Percentiles rank a stretch among this genome's conserved stretches.
These are phyloP conservation scores for Rhynchosporium secalis DNA, from an alignment of 2,329 filamentous ascomycete species.

Conservation along the genomic window DNA sequence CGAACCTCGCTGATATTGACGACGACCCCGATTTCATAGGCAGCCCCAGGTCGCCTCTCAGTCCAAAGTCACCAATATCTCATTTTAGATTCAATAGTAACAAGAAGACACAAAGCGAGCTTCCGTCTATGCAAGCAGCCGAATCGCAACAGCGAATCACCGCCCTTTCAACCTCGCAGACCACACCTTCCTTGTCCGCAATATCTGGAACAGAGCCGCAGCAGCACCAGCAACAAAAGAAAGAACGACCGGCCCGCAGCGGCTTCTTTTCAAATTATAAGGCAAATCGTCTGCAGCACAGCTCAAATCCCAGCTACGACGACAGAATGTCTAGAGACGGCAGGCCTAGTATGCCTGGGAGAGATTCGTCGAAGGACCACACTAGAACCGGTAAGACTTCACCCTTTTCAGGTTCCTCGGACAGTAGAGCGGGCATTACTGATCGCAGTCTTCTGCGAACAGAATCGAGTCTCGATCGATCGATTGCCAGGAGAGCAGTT, in stretches of 20 bases:
- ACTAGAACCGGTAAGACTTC: constrained; percentile 37
- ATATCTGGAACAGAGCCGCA: constrained; percentile 24
- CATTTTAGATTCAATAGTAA: constrained; percentile 35
- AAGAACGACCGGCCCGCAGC: constrained; percentile 31
- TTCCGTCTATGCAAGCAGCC: constrained; percentile 28
- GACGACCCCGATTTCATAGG: constrained; percentile 26
- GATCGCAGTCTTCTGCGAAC: constrained; percentile 19
- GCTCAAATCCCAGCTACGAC: constrained; percentile 34
- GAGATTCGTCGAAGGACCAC: constrained; percentile 37
- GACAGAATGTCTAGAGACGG: constrained; percentile 40
- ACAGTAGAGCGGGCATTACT: constrained; percentile 12
- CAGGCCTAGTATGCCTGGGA: constrained; percentile 32
- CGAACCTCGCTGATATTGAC: constrained; percentile 18
- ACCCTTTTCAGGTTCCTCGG: constrained; percentile 23
- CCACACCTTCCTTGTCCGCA: constrained; percentile 28
- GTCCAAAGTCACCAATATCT: constrained; percentile 35
- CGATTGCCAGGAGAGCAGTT: constrained; percentile 36
- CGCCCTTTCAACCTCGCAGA: constrained; percentile 29
- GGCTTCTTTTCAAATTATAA: constrained; percentile 51
- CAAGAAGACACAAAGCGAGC: constrained; percentile 32
- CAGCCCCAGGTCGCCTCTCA: constrained; percentile 32
- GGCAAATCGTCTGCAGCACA: constrained; percentile 44
- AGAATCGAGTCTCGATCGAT: constrained; percentile 33
- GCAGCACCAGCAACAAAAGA: constrained; percentile 22
- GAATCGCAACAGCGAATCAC: constrained; percentile 24